These are phyloP conservation scores for Nothopassalora personata DNA, from an alignment of 2,329 filamentous ascomycete species.

Conservation along the genomic window DNA sequence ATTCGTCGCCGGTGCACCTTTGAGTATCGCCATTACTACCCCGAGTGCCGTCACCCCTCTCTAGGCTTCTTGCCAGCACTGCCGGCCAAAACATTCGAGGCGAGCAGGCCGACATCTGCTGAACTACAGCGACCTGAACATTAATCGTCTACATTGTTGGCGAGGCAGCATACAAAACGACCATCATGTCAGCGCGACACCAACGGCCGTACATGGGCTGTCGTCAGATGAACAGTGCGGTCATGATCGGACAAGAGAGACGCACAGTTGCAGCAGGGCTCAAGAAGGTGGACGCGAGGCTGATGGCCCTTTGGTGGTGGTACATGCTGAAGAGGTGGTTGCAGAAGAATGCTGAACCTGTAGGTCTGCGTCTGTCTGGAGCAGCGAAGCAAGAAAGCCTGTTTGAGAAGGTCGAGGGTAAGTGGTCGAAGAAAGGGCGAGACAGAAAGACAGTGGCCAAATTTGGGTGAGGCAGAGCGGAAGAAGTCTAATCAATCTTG, in stretches of 20 bases:
- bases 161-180: not conserved
- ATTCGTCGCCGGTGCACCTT: not conserved
- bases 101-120: not conserved
- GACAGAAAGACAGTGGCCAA: not conserved
- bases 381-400: not conserved
- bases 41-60: not conserved
- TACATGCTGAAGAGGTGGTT: not conserved
- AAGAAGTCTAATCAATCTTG: too few relatives aligned
- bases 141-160: not conserved
- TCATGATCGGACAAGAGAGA: not conserved
- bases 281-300: not conserved
- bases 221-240: not conserved
- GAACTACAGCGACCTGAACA: not conserved
- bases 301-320: not conserved
- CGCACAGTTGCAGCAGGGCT: not conserved
- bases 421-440: not conserved
- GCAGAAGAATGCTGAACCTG: not conserved
- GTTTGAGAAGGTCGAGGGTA: not conserved
- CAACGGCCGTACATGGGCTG: not conserved
- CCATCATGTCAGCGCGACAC: not conserved
- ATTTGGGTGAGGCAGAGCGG: not conserved
- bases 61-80: not conserved
- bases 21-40: not conserved
- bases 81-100: not conserved
- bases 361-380: not conserved